Percentiles rank a stretch among this genome's conserved stretches.
phyloP scores from a whole-genome alignment of 1,139 yeast species.

The Yamadazyma mexicana region DNA sequence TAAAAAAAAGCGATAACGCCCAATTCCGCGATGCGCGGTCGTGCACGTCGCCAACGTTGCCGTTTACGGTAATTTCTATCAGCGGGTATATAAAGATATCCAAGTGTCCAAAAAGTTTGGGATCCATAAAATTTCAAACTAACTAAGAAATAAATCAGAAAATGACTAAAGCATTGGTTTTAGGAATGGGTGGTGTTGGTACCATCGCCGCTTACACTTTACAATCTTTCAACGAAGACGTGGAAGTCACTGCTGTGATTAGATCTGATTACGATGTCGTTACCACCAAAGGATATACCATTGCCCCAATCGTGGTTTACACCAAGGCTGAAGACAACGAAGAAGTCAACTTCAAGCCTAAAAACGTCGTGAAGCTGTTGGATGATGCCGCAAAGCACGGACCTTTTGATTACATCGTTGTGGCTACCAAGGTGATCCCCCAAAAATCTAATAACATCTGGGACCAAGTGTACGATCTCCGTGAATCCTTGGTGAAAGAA shows the following conservation, averaged over 20 bases:
- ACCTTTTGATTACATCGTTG: constrained; percentile 33
- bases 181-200: constrained; percentile 64
- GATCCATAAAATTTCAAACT: neutral
- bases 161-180: constrained; percentile 41
- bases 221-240: constrained; percentile 22
- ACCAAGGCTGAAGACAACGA: constrained; percentile 17
- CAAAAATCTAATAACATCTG: constrained; percentile 20
- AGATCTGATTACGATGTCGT: constrained; percentile 33
- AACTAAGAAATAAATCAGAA: too few relatives aligned
- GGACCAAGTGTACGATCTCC: constrained; percentile 20
- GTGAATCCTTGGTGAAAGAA: constrained; percentile 7
- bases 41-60: neutral
- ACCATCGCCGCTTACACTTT: constrained; percentile 29
- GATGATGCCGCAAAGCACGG: constrained; percentile 23
- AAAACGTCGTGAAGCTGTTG: constrained; percentile 23
- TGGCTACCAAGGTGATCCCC: constrained; percentile 36
- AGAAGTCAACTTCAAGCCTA: constrained; percentile 24
- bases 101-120: neutral
- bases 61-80: neutral
- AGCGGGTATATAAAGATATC: neutral
- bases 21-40: neutral
- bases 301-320: constrained; percentile 28
- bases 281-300: constrained; percentile 26
- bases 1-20: neutral
- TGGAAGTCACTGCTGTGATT: constrained; percentile 31